A percentile compares a stretch with the other conserved stretches of the same genome.
Conservation (phyloP, 2,329 filamentous ascomycete genomes). For the Aotearoamyces nothofagi region DNA sequence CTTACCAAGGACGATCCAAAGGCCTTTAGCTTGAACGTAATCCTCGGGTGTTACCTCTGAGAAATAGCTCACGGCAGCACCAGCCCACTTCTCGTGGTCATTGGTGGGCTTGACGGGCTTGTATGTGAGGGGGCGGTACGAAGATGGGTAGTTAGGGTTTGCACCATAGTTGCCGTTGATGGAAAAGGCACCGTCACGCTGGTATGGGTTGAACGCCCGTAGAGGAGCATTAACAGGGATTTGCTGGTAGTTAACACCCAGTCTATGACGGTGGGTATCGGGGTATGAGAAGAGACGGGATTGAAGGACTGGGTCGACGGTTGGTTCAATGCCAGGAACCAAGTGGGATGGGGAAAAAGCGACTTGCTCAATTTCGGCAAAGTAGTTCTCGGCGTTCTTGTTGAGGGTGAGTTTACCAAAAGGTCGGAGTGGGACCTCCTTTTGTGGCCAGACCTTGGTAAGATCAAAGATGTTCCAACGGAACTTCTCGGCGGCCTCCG, state of each 20-base stretch:
- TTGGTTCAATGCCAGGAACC: constrained; percentile 52
- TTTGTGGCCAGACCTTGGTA: constrained; percentile 55
- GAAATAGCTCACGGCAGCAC: constrained; percentile 28
- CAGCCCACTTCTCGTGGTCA: constrained; percentile 32
- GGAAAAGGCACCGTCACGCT: constrained; percentile 59
- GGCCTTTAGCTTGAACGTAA: constrained; percentile 19
- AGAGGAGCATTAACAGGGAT: constrained; percentile 31
- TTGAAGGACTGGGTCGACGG: constrained; percentile 55
- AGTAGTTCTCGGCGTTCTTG: constrained; percentile 46
- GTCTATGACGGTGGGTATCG: constrained; percentile 43
- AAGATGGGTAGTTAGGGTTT: constrained; percentile 41
- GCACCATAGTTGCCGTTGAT: constrained; percentile 48
- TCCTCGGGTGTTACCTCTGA: constrained; percentile 21
- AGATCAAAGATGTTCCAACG: constrained; percentile 52
- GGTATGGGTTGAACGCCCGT: constrained; percentile 49
- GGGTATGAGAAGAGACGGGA: constrained; percentile 57
- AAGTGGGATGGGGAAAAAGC: constrained; percentile 55
- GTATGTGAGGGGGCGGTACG: constrained; percentile 30
- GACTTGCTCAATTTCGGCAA: constrained; percentile 53
- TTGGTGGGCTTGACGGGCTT: constrained; percentile 24
- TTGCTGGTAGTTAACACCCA: constrained; percentile 44
- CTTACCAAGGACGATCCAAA: constrained; percentile 19
- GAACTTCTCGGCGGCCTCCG: constrained; percentile 44
- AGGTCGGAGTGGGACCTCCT: constrained; percentile 41
- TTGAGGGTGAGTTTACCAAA: constrained; percentile 50